These are phyloP conservation scores for Gynandropsis gynandra DNA, from an alignment of 345 rosid species.

Conservation along the genomic window DNA sequence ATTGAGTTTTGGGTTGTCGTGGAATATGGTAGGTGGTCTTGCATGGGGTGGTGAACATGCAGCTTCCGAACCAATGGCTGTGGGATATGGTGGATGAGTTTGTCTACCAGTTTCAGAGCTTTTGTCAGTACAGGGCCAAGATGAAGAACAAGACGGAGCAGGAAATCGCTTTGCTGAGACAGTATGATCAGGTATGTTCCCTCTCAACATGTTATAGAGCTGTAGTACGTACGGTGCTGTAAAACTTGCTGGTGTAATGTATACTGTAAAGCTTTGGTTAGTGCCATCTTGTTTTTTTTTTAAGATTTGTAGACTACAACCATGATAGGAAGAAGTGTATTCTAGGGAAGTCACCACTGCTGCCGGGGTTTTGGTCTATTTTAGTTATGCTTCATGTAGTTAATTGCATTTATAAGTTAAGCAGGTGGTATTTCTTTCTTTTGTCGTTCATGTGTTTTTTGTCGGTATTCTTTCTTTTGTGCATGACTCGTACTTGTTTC, in stretches of 20 bases:
- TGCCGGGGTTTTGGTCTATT: too few relatives aligned
- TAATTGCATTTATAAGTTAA: too few relatives aligned
- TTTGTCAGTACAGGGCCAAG: slow-evolving; percentile 93
- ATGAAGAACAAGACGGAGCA: slow-evolving; percentile 89
- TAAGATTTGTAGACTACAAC: too few relatives aligned
- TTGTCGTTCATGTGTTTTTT: neutral
- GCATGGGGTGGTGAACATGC: slow-evolving; percentile 96
- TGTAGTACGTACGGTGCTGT: too few relatives aligned
- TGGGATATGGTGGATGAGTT: slow-evolving; percentile 99
- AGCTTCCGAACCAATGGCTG: slow-evolving; percentile 94
- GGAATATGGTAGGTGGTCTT: slow-evolving; percentile 54
- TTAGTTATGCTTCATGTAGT: too few relatives aligned
- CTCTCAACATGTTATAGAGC: too few relatives aligned
- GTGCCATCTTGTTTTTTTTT: too few relatives aligned
- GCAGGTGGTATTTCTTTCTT: neutral
- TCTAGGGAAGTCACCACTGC: too few relatives aligned
- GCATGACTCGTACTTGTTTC: neutral
- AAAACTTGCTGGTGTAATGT: too few relatives aligned
- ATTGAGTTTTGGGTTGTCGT: neutral
- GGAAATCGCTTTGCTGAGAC: slow-evolving; percentile 73
- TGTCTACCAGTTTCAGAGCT: slow-evolving; percentile 95
- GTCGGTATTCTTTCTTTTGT: neutral
- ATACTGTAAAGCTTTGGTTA: too few relatives aligned
- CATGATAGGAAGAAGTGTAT: too few relatives aligned
- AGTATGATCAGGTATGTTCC: slow-evolving; percentile 57